Evolutionary conservation across 2,329 filamentous ascomycete genomes (phyloP), one percentile per base, ranked within the genome.

Genomic region (Diaporthe australafricana): DNA sequence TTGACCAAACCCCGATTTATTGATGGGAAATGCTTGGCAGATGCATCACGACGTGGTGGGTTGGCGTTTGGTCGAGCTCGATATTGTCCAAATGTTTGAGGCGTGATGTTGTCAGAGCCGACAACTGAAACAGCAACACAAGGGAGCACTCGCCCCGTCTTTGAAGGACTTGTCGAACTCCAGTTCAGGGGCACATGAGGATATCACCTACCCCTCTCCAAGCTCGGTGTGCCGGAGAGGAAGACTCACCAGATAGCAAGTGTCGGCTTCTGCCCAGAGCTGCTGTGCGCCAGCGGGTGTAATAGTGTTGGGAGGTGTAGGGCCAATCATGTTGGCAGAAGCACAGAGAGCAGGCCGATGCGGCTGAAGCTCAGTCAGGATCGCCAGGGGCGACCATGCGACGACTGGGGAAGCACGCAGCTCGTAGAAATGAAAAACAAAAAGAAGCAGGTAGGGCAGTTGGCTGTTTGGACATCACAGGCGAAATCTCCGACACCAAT

Each of bases 291-390:
- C 68, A 42, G 40, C 48, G 48, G 48, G 32, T 70, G 66, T 27
- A 35, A 47, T 55, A 30, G 27, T 40, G 52, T 66, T 63, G 45
- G 48, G 25, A 52, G 12, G 30, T 60, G 42, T 69, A 30, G 35
- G 40, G 35, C 42, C 42, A 70, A 35, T 53, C 22, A 63, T 45
- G 45, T 27, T 57, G 60, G 25, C 40, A 42, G 38, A 55, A 38
- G 52, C n/a, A 12, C 32, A 30, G 52, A 57, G 40, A 27, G 35
- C 50, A 65, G 40, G 50, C 47, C 45, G 53, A 68, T 52, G 62
- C 62, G 68, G 53, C 71, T 72, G 68, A 63, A 50, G 27, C 68
- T 71, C 60, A 25, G 68, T 48, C 55, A 62, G 68, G 62, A 71
- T 70, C 35, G 52, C 45, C 68, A 72, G 68, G 71, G 68, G 68